Evolutionary conservation across 106 monocot species (phyloP).

Genomic region (Acanthochlamys bracteata): DNA sequence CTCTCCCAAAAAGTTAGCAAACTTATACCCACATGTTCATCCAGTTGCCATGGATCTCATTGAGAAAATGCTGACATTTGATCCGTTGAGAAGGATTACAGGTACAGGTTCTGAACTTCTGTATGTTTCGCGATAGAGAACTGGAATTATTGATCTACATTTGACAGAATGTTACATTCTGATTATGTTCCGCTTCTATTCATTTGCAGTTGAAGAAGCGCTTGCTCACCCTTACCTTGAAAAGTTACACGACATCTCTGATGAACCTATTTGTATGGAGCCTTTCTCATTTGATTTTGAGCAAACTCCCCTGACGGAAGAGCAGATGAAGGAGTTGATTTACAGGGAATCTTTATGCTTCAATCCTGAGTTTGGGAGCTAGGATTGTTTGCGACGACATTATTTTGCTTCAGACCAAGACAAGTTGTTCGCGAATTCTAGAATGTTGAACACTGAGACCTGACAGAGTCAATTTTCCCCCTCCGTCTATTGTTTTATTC

Average conservation of each 20-base stretch:
- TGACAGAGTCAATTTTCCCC: no score
- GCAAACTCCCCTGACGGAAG: slow-evolving; percentile 58
- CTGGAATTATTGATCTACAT: neutral
- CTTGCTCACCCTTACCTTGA: slow-evolving; percentile 89
- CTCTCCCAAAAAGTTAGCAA: slow-evolving; percentile 47
- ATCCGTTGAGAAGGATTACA: slow-evolving; percentile 81
- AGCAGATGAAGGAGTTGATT: slow-evolving; percentile 94
- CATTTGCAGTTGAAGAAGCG: slow-evolving; percentile 75
- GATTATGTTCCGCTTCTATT: neutral
- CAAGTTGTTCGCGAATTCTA: neutral
- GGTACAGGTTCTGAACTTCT: slow-evolving; percentile 28
- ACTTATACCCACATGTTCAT: slow-evolving; percentile 54
- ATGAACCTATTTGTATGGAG: slow-evolving; percentile 77
- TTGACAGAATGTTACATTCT: neutral
- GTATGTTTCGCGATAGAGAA: neutral
- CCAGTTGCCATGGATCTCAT: slow-evolving; percentile 78
- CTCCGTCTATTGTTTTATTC: no score
- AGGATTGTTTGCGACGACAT: neutral
- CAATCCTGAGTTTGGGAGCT: slow-evolving; percentile 35
- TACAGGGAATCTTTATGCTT: slow-evolving; percentile 68
- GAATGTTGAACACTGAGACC: neutral
- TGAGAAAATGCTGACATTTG: slow-evolving; percentile 84
- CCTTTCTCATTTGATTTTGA: slow-evolving; percentile 97
- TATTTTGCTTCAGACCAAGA: neutral
- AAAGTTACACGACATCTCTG: slow-evolving; percentile 71